These are phyloP conservation scores for Botrytis cinerea DNA, from an alignment of 2,329 filamentous ascomycete genomes.

Conservation along the genomic window DNA sequence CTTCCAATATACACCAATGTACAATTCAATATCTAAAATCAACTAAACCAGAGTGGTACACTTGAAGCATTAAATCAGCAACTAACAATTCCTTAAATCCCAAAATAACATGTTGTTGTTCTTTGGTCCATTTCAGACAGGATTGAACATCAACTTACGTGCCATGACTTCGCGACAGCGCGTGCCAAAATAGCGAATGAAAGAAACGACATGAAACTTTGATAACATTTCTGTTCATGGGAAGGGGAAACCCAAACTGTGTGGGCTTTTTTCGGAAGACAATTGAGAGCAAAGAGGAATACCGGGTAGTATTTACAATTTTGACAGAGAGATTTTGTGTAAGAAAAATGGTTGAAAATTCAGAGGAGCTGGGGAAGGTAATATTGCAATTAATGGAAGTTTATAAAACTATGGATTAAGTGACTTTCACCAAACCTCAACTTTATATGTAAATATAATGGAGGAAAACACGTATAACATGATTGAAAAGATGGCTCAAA, in stretches of 20 bases:
- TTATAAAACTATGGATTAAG: background rate
- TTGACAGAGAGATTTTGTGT: background rate
- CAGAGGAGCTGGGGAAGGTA: background rate
- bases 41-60: no score
- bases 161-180: no score
- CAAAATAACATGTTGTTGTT: no score
- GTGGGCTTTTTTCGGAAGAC: accelerated
- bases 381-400: background rate
- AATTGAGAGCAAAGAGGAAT: background rate
- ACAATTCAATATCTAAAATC: no score
- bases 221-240: background rate
- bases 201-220: no score
- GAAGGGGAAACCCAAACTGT: background rate
- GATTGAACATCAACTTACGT: no score
- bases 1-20: no score
- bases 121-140: no score
- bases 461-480: background rate
- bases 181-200: no score
- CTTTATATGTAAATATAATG: accelerated
- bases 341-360: background rate
- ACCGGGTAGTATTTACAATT: accelerated
- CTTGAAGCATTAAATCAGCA: no score
- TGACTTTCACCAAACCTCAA: background rate
- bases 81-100: no score
- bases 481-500: background rate